Conservation (phyloP, 2,329 filamentous ascomycete genomes). For the Gyromitra esculenta region DNA sequence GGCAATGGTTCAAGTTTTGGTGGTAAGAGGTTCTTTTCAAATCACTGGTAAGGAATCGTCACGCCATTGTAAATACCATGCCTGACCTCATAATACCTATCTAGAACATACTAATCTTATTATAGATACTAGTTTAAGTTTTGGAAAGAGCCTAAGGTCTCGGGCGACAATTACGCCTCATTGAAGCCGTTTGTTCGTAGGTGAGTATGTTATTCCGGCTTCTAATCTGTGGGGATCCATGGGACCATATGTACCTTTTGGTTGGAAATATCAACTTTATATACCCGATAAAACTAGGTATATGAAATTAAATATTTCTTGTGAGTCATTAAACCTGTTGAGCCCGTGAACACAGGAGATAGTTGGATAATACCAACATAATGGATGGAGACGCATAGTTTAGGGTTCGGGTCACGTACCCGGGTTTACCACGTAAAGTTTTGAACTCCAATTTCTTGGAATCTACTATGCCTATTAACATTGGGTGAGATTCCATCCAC, state of each 20-base stretch:
- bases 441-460: conserved; percentile 5
- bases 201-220: background rate
- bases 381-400: background rate
- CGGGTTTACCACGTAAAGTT: conserved; percentile 3
- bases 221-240: background rate
- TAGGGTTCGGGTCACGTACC: conserved; percentile 12
- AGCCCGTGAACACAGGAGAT: background rate
- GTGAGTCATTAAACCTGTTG: conserved; percentile 7
- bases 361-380: background rate
- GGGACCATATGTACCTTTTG: conserved; percentile 1
- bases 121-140: background rate
- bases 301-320: background rate
- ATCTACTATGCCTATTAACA: background rate
- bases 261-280: background rate
- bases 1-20: background rate
- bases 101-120: conserved; percentile 14
- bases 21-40: background rate
- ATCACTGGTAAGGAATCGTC: background rate
- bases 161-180: background rate
- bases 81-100: conserved; percentile 17
- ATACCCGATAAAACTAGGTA: background rate
- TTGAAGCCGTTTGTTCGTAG: background rate
- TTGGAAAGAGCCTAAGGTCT: background rate
- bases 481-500: conserved; percentile 3
- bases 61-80: conserved; percentile 15